Evolutionary conservation across 352 stramenopile genomes (phyloP).

Genomic region (Phytophthora tentaculata): DNA sequence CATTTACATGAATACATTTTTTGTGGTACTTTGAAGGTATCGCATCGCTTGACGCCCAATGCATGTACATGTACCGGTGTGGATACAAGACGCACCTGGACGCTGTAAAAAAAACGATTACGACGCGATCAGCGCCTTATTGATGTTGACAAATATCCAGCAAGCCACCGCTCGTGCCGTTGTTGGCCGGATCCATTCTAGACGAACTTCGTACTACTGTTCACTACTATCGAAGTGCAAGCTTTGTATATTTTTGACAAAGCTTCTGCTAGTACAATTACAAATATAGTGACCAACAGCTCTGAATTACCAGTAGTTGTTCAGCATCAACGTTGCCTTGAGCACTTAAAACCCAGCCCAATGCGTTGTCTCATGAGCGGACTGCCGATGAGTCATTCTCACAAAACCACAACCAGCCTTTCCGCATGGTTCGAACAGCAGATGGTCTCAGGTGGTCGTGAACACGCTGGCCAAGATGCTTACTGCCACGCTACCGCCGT

Average conservation of each 20-base stretch:
- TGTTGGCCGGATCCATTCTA: background rate
- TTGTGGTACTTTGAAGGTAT: no score
- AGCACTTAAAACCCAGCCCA: background rate
- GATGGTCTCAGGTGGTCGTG: background rate
- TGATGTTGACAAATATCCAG: background rate
- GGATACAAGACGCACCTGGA: no score
- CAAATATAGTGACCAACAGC: background rate
- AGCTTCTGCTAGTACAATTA: background rate
- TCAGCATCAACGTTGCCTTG: no score
- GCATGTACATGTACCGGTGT: no score
- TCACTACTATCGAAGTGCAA: no score
- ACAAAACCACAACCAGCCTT: background rate
- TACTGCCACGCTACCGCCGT: background rate
- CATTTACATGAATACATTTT: no score
- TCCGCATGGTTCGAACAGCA: background rate
- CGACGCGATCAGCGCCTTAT: background rate
- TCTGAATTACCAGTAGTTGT: no score
- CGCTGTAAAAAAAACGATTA: background rate
- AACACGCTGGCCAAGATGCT: background rate
- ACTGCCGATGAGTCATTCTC: background rate
- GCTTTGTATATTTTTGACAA: no score
- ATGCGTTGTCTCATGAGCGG: background rate
- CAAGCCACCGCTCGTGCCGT: background rate
- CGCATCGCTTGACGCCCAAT: no score
- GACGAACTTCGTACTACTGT: no score